Evolutionary conservation across 495 filamentous ascomycete genomes (phyloP).

Genomic region (Penicillium maclennaniae): DNA sequence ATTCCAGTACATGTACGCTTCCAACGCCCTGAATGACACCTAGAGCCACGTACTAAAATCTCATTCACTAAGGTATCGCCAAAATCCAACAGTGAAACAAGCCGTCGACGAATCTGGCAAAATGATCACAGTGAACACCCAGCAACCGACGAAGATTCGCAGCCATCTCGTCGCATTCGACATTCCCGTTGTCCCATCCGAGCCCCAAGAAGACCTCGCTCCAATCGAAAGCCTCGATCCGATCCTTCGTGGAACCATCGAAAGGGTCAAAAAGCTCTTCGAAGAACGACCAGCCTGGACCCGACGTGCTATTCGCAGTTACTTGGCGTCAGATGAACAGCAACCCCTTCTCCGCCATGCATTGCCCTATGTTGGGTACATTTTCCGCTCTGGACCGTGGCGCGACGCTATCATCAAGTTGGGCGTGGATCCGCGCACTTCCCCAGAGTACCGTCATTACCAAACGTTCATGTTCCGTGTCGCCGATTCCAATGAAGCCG

Average conservation of each 20-base stretch:
- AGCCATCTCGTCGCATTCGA: conserved; percentile 63
- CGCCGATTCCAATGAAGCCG: not conserved
- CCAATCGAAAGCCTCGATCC: conserved; percentile 43
- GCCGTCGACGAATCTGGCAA: conserved; percentile 49
- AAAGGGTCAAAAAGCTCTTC: conserved; percentile 56
- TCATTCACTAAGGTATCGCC: conserved; percentile 42
- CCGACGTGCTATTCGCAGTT: conserved; percentile 70
- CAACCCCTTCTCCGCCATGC: conserved; percentile 58
- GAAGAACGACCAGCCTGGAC: conserved; percentile 80
- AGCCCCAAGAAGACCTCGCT: conserved; percentile 47
- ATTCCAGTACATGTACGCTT: conserved; percentile 56
- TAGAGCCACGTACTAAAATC: not conserved
- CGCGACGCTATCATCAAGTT: conserved; percentile 78
- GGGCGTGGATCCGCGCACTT: conserved; percentile 78
- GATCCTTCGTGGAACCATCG: conserved; percentile 55
- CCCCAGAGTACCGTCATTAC: conserved; percentile 71
- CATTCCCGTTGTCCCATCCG: conserved; percentile 44
- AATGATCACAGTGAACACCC: conserved; percentile 49
- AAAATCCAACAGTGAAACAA: conserved; percentile 56
- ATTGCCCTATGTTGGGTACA: conserved; percentile 76
- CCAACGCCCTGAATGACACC: not conserved
- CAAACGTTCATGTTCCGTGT: conserved; percentile 82
- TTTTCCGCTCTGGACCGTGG: conserved; percentile 87
- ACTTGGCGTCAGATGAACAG: conserved; percentile 43
- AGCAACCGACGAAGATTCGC: conserved; percentile 45